These are phyloP conservation scores for Prosopis cineraria DNA, from an alignment of 306 rosid species.

Conservation along the genomic window DNA sequence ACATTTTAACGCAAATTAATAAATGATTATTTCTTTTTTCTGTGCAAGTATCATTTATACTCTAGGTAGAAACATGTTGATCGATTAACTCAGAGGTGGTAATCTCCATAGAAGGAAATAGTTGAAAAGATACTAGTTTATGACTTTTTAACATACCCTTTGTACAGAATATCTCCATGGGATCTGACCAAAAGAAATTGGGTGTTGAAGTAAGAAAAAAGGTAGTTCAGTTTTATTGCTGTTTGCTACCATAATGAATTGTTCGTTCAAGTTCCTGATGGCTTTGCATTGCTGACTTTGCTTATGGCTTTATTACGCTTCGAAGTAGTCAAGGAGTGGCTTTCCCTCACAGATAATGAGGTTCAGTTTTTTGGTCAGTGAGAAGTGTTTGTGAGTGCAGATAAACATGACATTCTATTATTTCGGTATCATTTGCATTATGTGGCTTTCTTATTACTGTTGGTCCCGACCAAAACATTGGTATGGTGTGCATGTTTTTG, in stretches of 20 bases:
- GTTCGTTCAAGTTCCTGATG: background rate
- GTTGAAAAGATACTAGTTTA: background rate
- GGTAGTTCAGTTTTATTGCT: conserved; percentile 6
- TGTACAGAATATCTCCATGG: background rate
- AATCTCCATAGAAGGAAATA: background rate
- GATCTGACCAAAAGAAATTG: background rate
- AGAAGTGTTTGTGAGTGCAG: background rate
- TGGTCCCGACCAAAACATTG: background rate
- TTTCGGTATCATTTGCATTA: background rate
- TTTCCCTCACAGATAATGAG: background rate
- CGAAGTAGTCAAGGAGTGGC: background rate
- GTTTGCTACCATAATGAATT: background rate
- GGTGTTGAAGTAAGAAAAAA: background rate
- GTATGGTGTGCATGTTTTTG: background rate
- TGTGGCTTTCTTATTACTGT: background rate
- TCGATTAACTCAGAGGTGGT: background rate
- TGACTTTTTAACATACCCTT: background rate
- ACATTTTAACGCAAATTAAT: no score
- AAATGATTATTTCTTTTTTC: no score
- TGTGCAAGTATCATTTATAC: background rate
- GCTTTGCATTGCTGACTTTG: conserved; percentile 1
- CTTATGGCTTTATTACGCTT: conserved; percentile 24
- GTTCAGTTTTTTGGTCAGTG: background rate
- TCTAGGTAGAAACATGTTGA: background rate
- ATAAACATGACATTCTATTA: background rate